Evolutionary conservation across 441 rosid genomes (phyloP).

Genomic region (Lepidium campestre): DNA sequence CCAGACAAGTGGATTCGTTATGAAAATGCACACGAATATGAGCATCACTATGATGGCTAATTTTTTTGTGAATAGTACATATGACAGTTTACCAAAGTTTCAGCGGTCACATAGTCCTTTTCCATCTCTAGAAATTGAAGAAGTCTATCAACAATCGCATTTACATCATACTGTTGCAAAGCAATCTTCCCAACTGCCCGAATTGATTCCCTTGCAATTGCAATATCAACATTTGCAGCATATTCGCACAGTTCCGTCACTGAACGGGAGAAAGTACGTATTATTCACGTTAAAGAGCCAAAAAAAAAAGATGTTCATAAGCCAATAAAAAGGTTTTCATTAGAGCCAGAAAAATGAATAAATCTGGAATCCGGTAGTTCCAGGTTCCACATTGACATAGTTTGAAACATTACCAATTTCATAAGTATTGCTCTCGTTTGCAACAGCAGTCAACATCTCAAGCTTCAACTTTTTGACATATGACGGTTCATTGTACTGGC

Average conservation of each 20-base stretch:
- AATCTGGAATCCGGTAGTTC: background rate
- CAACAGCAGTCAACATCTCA: conserved; percentile 98
- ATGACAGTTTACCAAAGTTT: conserved; percentile 64
- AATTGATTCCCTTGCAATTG: conserved; percentile 91
- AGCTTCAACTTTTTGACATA: conserved; percentile 95
- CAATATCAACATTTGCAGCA: conserved; percentile 95
- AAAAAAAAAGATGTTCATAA: conserved; percentile 4
- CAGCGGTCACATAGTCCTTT: conserved; percentile 96
- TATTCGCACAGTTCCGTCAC: conserved; percentile 95
- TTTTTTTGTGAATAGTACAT: background rate
- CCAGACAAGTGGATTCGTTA: background rate
- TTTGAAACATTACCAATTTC: conserved; percentile 70
- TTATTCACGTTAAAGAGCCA: conserved; percentile 12
- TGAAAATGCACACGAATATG: background rate
- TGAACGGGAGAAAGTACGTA: conserved; percentile 31
- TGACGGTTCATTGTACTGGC: conserved; percentile 93
- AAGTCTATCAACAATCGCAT: conserved; percentile 98
- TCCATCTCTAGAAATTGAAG: conserved; percentile 99
- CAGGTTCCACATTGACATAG: background rate
- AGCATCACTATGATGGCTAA: background rate
- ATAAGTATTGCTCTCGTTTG: conserved; percentile 92
- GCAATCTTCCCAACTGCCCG: conserved; percentile 98
- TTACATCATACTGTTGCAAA: conserved; percentile 94
- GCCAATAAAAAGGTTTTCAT: no score
- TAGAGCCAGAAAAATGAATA: no score